Evolutionary conservation across 495 filamentous ascomycete species (phyloP), one percentile per base, ranked within the genome.

Genomic region (Lophium mytilinum): DNA sequence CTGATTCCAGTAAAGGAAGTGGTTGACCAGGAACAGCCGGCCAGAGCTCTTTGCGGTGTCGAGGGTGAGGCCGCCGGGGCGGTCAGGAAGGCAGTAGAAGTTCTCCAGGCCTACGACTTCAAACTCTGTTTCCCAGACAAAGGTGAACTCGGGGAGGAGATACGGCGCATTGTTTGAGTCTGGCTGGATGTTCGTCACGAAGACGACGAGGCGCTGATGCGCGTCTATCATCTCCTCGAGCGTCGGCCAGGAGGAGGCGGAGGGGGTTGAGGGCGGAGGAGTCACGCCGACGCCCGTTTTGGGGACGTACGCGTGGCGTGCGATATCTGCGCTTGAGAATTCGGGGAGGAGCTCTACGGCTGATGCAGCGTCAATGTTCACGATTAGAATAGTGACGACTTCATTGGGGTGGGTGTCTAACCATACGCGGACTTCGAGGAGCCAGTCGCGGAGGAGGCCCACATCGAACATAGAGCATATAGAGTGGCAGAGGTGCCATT

Each of bases 251-350:
- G 49, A 50, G 9, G 52, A 53, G 34, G 17, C 19, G 18, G 50
- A 53, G 14, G 56, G 18, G 7, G 57, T 50, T 7, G 69, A 72
- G 78, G 91, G 86, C 33, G 82, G 84, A 8, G 43, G 53, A 17
- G 53, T 12, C 15, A 33, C 49, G 36, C 39, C 33, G 18, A 56
- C 37, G 4, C 40, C 24, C 0, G 48, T 33, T 30, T 30, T 30
- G 9, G 65, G 70, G 0, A 55, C 50, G 52, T 69, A 72, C 1
- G 57, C 63, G 40, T 66, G 65, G n/a, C 51, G 36, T 11, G 57
- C 60, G 40, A 70, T 60, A 39, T 60, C 62, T n/a, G 69, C 67
- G 21, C 54, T 48, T 18, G 57, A 15, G 50, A 68, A 72, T 21
- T 64, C 57, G 14, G 51, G 47, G 24, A 61, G 56, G 37, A 67